phyloP scores from a whole-genome alignment of 148 eudicot species.

The Agrostemma githago region DNA sequence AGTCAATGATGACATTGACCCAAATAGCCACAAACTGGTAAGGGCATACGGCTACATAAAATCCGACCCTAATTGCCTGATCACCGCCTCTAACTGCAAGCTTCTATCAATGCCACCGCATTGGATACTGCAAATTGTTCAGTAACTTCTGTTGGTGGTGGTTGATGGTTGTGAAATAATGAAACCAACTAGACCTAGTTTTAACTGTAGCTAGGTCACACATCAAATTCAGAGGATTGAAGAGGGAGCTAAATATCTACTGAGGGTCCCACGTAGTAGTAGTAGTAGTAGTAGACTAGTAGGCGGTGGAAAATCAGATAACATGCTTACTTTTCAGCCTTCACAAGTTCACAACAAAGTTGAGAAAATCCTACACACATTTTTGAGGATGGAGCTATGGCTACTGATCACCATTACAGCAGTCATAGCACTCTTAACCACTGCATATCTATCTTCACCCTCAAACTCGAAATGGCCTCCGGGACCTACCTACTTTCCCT shows the following conservation, averaged over 20 bases:
- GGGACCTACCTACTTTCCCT: conserved; percentile 9
- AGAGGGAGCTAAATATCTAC: conserved; percentile 6
- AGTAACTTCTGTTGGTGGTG: too few species aligned
- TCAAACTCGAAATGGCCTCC: conserved; percentile 12
- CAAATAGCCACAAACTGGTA: too few species aligned
- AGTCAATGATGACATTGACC: too few species aligned
- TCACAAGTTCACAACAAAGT: not conserved
- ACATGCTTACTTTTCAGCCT: not conserved
- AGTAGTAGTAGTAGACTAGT: not conserved
- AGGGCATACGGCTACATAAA: too few species aligned
- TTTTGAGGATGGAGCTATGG: conserved; percentile 17
- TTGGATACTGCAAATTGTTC: too few species aligned
- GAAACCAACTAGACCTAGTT: too few species aligned
- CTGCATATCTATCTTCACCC: not conserved
- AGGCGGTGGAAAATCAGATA: not conserved
- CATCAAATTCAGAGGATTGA: not conserved
- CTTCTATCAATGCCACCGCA: too few species aligned
- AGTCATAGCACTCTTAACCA: not conserved
- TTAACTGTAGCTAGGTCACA: too few species aligned
- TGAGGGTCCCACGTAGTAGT: not conserved
- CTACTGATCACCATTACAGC: not conserved
- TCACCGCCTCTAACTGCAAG: too few species aligned
- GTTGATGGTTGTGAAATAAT: too few species aligned
- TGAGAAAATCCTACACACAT: not conserved
- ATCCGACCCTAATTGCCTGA: too few species aligned